Evolutionary conservation across 2,329 filamentous ascomycete genomes (phyloP), one percentile per base, ranked within the genome.

Genomic region (Lasiodiplodia gonubiensis): DNA sequence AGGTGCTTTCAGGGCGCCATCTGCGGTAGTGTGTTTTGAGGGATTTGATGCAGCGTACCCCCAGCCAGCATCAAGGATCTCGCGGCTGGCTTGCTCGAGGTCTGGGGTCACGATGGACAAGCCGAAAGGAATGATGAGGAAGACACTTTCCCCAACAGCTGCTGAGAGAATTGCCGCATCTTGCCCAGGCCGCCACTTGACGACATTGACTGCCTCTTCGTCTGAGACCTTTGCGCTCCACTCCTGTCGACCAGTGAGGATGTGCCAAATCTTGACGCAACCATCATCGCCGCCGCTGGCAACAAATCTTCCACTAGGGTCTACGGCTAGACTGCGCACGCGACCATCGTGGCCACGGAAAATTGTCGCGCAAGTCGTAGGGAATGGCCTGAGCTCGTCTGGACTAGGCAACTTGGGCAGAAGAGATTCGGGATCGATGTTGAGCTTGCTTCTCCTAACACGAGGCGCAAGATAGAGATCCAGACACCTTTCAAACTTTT

Each of bases 231-330:
- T 92, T 64, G 89, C 90, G 72, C 88, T 90, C 93, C 93, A 97
- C 66, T 97, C 85, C 78, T 97, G 92, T 69, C 94, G 90, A 39
- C 93, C 94, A 10, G 93, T 95, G 66, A 90, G 78, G 67, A 97
- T 85, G 69, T 95, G 91, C 94, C 94, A 98, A 27, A 99, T 87
- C 67, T 94, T 88, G 27, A 97, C 90, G 23, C 91, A 95, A 37
- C 95, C 94, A 79, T 99, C 96, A 73, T 98, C 94, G 57, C 95
- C 95, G 74, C 94, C 95, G 72, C 91, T 97, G 2, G 95, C 95
- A 68, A 98, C 82, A 85, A 90, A 97, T 68, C 90, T 85, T 51
- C 95, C 93, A 49, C 89, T 89, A 2, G 95, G 93, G 77, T 97
- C 94, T 70, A 98, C 88, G 8, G 92, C 86, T 16, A 97, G 86